These are phyloP conservation scores for Aquilaria sinensis DNA, from an alignment of 345 rosid genomes.

Conservation along the genomic window DNA sequence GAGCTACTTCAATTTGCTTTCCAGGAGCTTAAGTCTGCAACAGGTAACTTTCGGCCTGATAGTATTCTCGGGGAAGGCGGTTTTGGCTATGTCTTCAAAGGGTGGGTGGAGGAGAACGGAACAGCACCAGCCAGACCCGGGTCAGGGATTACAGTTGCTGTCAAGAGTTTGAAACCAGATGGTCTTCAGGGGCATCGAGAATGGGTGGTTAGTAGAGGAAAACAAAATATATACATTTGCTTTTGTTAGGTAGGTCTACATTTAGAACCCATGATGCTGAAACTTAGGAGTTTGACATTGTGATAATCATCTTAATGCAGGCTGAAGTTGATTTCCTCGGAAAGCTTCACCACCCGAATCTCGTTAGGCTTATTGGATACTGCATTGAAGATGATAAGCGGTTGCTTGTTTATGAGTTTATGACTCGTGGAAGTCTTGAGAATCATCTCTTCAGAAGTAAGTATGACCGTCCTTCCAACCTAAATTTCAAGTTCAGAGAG, in stretches of 20 bases:
- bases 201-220: constrained; percentile 68
- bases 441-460: constrained; percentile 96
- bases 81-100: constrained; percentile 75
- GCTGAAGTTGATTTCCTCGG: constrained; percentile 95
- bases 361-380: constrained; percentile 87
- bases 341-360: constrained; percentile 87
- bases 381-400: constrained; percentile 93
- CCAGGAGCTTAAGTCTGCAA: constrained; percentile 74
- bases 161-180: constrained; percentile 81
- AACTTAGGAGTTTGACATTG: constrained; percentile 12
- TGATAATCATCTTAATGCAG: constrained; percentile 36
- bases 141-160: constrained; percentile 76
- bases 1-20: constrained; percentile 60
- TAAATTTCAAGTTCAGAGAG: constrained; percentile 3
- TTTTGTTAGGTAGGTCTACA: constrained; percentile 40
- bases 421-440: constrained; percentile 98
- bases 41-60: constrained; percentile 79
- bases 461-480: constrained; percentile 17
- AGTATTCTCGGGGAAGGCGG: constrained; percentile 92
- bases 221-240: constrained; percentile 10
- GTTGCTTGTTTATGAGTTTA: constrained; percentile 89
- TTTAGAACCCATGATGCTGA: constrained; percentile 12
- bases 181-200: constrained; percentile 91
- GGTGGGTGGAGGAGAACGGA: constrained; percentile 84
- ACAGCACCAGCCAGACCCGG: constrained; percentile 82